phyloP scores from a whole-genome alignment of 2,329 filamentous ascomycete genomes.

The Alternaria ventricosa region DNA sequence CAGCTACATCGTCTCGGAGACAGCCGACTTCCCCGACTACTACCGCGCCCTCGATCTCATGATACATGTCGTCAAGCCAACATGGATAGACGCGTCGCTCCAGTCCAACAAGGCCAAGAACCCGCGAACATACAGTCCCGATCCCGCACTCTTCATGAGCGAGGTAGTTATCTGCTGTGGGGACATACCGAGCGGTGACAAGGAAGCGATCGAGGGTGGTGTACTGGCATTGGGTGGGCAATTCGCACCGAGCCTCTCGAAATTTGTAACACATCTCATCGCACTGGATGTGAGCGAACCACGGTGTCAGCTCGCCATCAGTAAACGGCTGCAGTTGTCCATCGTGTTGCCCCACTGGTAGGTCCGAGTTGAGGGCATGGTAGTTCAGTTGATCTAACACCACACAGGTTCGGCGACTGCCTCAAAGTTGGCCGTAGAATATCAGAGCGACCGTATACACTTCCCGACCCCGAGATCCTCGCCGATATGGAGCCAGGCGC shows the following conservation, averaged over 20 bases:
- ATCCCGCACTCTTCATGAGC: slow-evolving; percentile 88
- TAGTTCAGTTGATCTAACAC: slow-evolving; percentile 15
- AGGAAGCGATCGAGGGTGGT: slow-evolving; percentile 89
- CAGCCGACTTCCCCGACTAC: slow-evolving; percentile 92
- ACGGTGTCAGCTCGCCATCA: slow-evolving; percentile 68
- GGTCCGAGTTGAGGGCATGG: slow-evolving; percentile 22
- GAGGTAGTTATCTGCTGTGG: slow-evolving; percentile 83
- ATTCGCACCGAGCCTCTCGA: slow-evolving; percentile 74
- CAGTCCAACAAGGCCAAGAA: slow-evolving; percentile 73
- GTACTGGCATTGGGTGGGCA: slow-evolving; percentile 88
- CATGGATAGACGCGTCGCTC: slow-evolving; percentile 79
- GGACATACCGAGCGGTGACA: slow-evolving; percentile 83
- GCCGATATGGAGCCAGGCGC: slow-evolving; percentile 28
- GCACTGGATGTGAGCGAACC: slow-evolving; percentile 77
- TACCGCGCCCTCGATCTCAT: slow-evolving; percentile 74
- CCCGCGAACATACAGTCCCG: slow-evolving; percentile 85
- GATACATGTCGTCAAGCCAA: slow-evolving; percentile 81
- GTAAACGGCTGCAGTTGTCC: slow-evolving; percentile 74
- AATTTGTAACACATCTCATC: slow-evolving; percentile 85
- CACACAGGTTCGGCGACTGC: slow-evolving; percentile 88
- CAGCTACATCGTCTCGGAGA: slow-evolving; percentile 74
- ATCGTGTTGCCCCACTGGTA: slow-evolving; percentile 94
- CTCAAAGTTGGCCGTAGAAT: slow-evolving; percentile 91
- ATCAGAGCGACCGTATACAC: slow-evolving; percentile 81
- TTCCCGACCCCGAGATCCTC: slow-evolving; percentile 86